A percentile compares a stretch with the other conserved stretches of the same genome.
Conservation (phyloP, 2,329 filamentous ascomycete genomes). For the Exophiala sp. region DNA sequence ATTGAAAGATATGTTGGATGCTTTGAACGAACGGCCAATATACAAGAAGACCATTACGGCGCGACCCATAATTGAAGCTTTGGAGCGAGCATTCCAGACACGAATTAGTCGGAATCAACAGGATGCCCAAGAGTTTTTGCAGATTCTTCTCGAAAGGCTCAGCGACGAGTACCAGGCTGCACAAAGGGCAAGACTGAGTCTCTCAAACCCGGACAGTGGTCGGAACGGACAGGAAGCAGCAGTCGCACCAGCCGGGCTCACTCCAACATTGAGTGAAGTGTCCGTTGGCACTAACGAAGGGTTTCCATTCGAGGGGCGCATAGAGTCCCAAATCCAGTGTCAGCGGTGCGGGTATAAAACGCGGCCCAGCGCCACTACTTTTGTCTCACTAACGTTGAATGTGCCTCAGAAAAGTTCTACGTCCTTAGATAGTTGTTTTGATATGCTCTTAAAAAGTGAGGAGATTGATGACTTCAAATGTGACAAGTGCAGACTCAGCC, state of each 20-base stretch:
- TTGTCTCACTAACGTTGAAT: slow-evolving; percentile 85
- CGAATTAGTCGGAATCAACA: slow-evolving; percentile 92
- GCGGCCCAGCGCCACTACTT: slow-evolving; percentile 72
- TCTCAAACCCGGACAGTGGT: slow-evolving; percentile 25
- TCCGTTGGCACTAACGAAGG: slow-evolving; percentile 50
- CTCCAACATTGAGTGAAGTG: slow-evolving; percentile 34
- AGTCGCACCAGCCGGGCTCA: slow-evolving; percentile 29
- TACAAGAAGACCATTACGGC: slow-evolving; percentile 91
- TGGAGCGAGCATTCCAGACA: slow-evolving; percentile 82
- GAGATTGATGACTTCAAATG: slow-evolving; percentile 96
- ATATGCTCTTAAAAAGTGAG: slow-evolving; percentile 89
- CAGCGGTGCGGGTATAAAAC: slow-evolving; percentile 84
- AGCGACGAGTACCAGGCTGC: slow-evolving; percentile 93
- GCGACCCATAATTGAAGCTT: slow-evolving; percentile 69
- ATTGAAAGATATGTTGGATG: slow-evolving; percentile 86
- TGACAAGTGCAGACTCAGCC: slow-evolving; percentile 80
- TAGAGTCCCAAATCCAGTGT: slow-evolving; percentile 94
- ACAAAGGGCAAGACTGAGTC: slow-evolving; percentile 57
- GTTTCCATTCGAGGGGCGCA: slow-evolving; percentile 85
- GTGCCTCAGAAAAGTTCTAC: slow-evolving; percentile 80
- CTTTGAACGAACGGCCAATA: slow-evolving; percentile 86
- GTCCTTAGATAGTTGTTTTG: slow-evolving; percentile 80
- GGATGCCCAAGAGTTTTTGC: slow-evolving; percentile 94
- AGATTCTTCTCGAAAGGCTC: slow-evolving; percentile 84
- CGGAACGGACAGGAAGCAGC: slow-evolving; percentile 34